A percentile compares a stretch with the other conserved stretches of the same genome.
These are phyloP conservation scores for Wallacemonas sp. DNA, from an alignment of 208 protist species.

Conservation along the genomic window DNA sequence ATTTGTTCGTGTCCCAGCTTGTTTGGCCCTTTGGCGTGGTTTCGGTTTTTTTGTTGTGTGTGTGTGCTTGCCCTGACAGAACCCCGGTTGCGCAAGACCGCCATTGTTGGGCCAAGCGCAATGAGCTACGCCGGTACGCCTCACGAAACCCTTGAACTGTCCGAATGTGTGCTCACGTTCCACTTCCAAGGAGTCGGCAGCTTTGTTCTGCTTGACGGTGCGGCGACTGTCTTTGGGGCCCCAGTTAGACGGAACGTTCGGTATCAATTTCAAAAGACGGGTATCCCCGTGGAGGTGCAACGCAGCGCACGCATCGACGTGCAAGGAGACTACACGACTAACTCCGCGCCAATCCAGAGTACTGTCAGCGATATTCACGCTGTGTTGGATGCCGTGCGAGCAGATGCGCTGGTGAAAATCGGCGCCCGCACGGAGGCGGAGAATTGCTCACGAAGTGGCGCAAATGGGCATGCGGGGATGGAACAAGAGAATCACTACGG, in stretches of 20 bases:
- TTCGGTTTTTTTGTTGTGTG: background rate
- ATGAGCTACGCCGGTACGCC: background rate
- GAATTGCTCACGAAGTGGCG: no score
- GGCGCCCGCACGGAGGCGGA: slow-evolving; percentile 6
- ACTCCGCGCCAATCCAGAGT: slow-evolving; percentile 22
- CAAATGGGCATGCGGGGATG: no score
- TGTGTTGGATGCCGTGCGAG: slow-evolving; percentile 46
- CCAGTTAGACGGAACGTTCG: slow-evolving; percentile 55
- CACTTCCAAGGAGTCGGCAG: slow-evolving; percentile 24
- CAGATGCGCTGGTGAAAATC: slow-evolving; percentile 38
- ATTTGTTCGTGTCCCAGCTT: no score
- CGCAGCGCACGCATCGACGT: slow-evolving; percentile 43
- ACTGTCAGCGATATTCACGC: slow-evolving; percentile 54
- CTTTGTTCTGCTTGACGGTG: slow-evolving; percentile 54
- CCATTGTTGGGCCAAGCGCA: no score
- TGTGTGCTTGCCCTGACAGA: background rate
- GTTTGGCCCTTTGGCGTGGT: no score
- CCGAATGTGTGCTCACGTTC: slow-evolving; percentile 7
- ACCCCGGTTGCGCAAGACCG: no score
- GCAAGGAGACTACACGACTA: slow-evolving; percentile 33
- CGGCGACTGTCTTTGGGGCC: slow-evolving; percentile 49
- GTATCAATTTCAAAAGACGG: slow-evolving; percentile 49
- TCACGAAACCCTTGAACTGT: background rate
- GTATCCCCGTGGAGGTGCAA: slow-evolving; percentile 41
- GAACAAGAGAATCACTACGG: slow-evolving; percentile 24